A percentile compares a stretch with the other conserved stretches of the same genome.
phyloP scores from a whole-genome alignment of 2,329 filamentous ascomycete genomes.

The Exserohilum rostratum region DNA sequence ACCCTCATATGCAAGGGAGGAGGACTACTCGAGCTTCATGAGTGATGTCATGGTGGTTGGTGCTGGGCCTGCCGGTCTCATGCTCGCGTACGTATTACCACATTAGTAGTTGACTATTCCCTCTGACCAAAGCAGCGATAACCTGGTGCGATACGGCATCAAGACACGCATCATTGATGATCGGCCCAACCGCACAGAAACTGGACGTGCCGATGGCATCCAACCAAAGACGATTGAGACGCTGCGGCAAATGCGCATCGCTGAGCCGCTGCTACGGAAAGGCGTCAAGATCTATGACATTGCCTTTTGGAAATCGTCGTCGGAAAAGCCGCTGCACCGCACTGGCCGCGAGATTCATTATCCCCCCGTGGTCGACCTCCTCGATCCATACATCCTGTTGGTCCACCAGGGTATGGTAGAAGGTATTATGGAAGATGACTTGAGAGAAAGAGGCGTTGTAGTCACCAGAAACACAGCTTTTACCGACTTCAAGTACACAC shows the following conservation, averaged over 20 bases:
- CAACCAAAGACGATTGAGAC: constrained; percentile 82
- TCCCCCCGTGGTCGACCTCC: constrained; percentile 57
- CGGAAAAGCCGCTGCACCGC: constrained; percentile 58
- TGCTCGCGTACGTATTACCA: constrained; percentile 49
- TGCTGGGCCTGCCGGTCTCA: constrained; percentile 51
- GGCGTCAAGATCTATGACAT: constrained; percentile 77
- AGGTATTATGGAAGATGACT: constrained; percentile 71
- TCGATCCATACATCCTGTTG: constrained; percentile 61
- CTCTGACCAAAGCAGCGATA: constrained; percentile 49
- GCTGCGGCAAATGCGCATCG: constrained; percentile 73
- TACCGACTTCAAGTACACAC: constrained; percentile 54
- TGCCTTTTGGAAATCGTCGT: constrained; percentile 64
- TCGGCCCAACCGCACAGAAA: constrained; percentile 69
- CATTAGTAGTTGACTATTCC: neutral
- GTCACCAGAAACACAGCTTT: constrained; percentile 71
- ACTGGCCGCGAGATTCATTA: constrained; percentile 73
- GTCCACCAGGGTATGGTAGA: constrained; percentile 79
- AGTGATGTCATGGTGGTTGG: constrained; percentile 51
- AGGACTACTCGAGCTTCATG: constrained; percentile 42
- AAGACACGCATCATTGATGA: constrained; percentile 72
- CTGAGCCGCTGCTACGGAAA: constrained; percentile 69
- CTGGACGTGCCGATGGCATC: constrained; percentile 72
- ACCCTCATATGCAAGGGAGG: constrained; percentile 19
- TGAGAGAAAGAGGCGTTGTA: constrained; percentile 66
- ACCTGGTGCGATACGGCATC: constrained; percentile 70